Base-by-base conservation (phyloP, 306 rosid species). In the Trifolium dubium region DNA sequence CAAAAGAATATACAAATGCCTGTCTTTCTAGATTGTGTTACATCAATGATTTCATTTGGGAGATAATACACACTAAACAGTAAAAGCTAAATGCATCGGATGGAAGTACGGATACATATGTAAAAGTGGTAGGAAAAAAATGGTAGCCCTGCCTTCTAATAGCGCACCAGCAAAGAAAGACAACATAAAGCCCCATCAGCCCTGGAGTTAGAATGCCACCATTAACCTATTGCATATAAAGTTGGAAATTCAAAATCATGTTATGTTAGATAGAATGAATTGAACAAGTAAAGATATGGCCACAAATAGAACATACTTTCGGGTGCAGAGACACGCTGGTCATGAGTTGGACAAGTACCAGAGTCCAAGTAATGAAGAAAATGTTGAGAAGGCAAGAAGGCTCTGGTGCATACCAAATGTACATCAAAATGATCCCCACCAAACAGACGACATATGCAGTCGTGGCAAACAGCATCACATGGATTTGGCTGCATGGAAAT, bases 251-350 rank as follows among this genome's bases (percentile, higher is more conserved):
- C 49, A 9, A 43, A 12, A 17, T 68, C 68, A 74, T 67, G 55
- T 74, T 19, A 23, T 31, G 46, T 17, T 72, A 29, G 32, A 61
- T 44, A 69, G 72, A 69, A 39, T 71, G 82, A 82, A 73, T 14
- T 10, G 56, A 47, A 49, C 60, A 17, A 59, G 51, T 34, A 70
- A 58, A 46, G 67, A 71, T 43, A 39, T 30, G 23, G 50, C 43
- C 41, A 56, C 46, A 32, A 31, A 13, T 19, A 69, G 66, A 77
- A 72, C 89, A 83, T 81, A 95, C 99, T 81, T 92, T 92, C 29
- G 98, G 98, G 88, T 95, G 99, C 85, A 92, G 92, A 74, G 99
- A 90, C 76, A 92, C 99, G 10, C 91, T 95, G 83, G 97, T 95
- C 98, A 95, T 92, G 77, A 95, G 93, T 84, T 95, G 99, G 61